phyloP scores from a whole-genome alignment of 75 land plant genomes.

The Isoetes taiwanensis region DNA sequence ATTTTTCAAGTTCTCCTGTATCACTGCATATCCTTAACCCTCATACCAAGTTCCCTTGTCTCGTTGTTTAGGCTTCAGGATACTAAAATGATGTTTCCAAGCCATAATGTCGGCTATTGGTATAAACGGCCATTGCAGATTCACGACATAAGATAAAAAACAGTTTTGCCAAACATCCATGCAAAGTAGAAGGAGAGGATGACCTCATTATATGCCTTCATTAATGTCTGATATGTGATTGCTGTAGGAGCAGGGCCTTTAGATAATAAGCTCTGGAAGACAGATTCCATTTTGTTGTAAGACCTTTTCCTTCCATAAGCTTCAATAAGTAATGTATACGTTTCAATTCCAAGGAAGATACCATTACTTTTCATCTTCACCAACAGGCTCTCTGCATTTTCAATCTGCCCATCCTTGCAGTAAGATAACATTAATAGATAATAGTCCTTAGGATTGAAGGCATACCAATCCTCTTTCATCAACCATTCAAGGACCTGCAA shows the following conservation, averaged over 20 bases:
- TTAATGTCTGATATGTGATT: slow-evolving; percentile 80
- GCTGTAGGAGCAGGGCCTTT: slow-evolving; percentile 80
- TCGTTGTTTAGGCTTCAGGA: too few relatives aligned
- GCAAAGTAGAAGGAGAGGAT: not conserved
- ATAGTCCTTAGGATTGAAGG: slow-evolving; percentile 59
- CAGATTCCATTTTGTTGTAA: slow-evolving; percentile 57
- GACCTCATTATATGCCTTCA: slow-evolving; percentile 72
- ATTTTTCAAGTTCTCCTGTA: too few relatives aligned
- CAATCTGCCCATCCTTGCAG: slow-evolving; percentile 67
- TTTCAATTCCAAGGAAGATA: slow-evolving; percentile 46
- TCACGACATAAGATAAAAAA: not conserved
- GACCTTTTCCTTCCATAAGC: slow-evolving; percentile 70
- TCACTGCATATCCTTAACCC: too few relatives aligned
- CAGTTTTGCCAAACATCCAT: not conserved
- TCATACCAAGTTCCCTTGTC: too few relatives aligned
- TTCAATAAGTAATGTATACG: slow-evolving; percentile 78
- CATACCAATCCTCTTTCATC: slow-evolving; percentile 71
- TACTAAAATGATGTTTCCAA: too few relatives aligned
- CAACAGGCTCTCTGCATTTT: slow-evolving; percentile 47
- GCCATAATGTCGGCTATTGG: too few relatives aligned
- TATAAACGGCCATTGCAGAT: too few relatives aligned
- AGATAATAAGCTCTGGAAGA: slow-evolving; percentile 57
- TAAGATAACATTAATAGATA: slow-evolving; percentile 76
- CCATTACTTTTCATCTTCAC: slow-evolving; percentile 54
- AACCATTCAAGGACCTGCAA: slow-evolving; percentile 79